phyloP scores from a whole-genome alignment of 1,139 yeast species.

The Nakaseomyces kungkrabaensis region DNA sequence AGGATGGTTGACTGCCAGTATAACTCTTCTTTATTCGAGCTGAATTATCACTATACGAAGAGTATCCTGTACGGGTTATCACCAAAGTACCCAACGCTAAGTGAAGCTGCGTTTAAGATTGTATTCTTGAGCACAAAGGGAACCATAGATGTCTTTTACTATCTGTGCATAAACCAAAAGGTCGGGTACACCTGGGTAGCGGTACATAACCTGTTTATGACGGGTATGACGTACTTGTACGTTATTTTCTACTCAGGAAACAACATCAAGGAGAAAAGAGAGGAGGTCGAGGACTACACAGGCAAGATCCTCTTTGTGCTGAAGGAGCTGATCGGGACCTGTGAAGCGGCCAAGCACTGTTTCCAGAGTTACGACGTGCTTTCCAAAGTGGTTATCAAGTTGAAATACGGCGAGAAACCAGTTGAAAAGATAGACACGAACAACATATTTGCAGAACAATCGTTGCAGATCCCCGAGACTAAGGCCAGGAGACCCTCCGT shows the following conservation, averaged over 20 bases:
- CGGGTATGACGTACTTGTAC: slow-evolving; percentile 76
- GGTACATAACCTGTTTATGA: slow-evolving; percentile 78
- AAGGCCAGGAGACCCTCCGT: slow-evolving; percentile 5
- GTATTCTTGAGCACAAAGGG: slow-evolving; percentile 60
- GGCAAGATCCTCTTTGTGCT: slow-evolving; percentile 52
- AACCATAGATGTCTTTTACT: slow-evolving; percentile 53
- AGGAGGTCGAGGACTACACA: slow-evolving; percentile 47
- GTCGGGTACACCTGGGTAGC: slow-evolving; percentile 92
- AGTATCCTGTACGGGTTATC: slow-evolving; percentile 67
- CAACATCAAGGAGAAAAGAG: slow-evolving; percentile 39
- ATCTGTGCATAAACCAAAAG: slow-evolving; percentile 43
- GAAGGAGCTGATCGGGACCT: slow-evolving; percentile 51
- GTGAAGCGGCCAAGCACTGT: slow-evolving; percentile 73
- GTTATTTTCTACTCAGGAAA: slow-evolving; percentile 59
- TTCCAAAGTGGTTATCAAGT: slow-evolving; percentile 58
- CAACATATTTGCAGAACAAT: too few species aligned
- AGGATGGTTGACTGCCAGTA: slow-evolving; percentile 57
- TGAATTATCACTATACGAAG: slow-evolving; percentile 71
- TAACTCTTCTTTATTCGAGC: slow-evolving; percentile 46
- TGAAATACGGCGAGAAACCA: slow-evolving; percentile 35
- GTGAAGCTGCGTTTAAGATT: slow-evolving; percentile 42
- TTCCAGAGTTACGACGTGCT: slow-evolving; percentile 62
- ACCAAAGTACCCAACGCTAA: slow-evolving; percentile 52
- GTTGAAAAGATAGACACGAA: neutral
- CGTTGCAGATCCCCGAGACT: neutral